Percentiles rank a stretch among this genome's conserved stretches.
These are phyloP conservation scores for Acanthamoeba culbertsoni DNA, from an alignment of 208 protist genomes.

Conservation along the genomic window DNA sequence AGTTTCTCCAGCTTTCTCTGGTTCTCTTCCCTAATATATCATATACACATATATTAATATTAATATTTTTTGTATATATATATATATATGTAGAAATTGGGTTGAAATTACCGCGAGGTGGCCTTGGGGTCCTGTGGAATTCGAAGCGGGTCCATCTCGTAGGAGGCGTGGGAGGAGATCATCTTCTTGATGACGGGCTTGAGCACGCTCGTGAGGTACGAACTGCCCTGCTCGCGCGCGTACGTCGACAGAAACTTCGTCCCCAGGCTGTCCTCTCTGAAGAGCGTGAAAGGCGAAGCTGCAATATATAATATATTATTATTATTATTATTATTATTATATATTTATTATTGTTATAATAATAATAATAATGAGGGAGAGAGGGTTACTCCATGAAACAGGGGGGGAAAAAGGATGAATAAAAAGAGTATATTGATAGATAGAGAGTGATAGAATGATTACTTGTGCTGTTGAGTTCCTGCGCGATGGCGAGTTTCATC, in stretches of 20 bases:
- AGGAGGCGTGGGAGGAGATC: neutral
- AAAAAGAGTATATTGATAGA: neutral
- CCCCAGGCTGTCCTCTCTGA: constrained; percentile 52
- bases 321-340: neutral
- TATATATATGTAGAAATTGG: neutral
- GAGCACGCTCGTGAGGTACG: neutral
- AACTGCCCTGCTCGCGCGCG: neutral
- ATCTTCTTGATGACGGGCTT: constrained; percentile 48
- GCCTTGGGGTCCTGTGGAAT: neutral
- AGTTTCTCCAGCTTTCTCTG: constrained; percentile 11
- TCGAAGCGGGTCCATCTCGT: constrained; percentile 26
- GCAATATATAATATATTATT: neutral
- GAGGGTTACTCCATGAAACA: too few relatives aligned
- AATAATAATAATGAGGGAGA: too few relatives aligned
- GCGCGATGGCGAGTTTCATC: neutral
- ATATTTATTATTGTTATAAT: neutral
- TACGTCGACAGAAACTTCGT: constrained; percentile 47
- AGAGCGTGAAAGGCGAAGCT: constrained; percentile 15
- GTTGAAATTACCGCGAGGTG: neutral
- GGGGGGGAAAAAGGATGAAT: too few relatives aligned
- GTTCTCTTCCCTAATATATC: neutral
- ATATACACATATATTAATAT: neutral
- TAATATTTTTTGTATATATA: too few relatives aligned
- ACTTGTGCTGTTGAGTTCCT: constrained; percentile 5
- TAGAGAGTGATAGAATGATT: neutral